Conservation (phyloP, 768 basidiomycete species). For the Lactifluus hygrophoroides region DNA sequence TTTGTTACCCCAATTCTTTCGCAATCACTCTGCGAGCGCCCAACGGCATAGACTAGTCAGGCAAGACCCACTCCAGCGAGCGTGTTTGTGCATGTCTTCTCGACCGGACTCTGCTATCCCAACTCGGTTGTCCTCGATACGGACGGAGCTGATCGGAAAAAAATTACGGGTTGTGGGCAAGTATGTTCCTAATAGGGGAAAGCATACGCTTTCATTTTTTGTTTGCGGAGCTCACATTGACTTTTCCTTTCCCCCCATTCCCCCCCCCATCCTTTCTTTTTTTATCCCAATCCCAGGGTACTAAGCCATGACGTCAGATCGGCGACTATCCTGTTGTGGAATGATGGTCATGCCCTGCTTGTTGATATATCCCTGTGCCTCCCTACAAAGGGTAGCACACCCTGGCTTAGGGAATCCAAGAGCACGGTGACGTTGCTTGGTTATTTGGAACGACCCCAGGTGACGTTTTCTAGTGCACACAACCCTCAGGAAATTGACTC, state of each 20-base stretch:
- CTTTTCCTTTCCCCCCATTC: neutral
- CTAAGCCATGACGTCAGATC: slow-evolving; percentile 16
- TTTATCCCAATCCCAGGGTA: slow-evolving; percentile 14
- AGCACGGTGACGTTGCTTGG: slow-evolving; percentile 18
- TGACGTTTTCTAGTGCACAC: neutral
- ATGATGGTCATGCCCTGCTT: slow-evolving; percentile 7
- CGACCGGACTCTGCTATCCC: slow-evolving; percentile 16
- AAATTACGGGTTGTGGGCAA: slow-evolving; percentile 20
- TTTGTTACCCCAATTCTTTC: neutral
- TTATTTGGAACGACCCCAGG: slow-evolving; percentile 15
- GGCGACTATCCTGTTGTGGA: slow-evolving; percentile 12
- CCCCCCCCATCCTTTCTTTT: neutral
- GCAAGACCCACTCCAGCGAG: neutral
- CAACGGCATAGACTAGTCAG: neutral
- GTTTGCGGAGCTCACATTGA: neutral
- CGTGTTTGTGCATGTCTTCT: slow-evolving; percentile 11
- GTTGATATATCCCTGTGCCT: slow-evolving; percentile 20
- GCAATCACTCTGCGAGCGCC: neutral
- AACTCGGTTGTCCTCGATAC: slow-evolving; percentile 14
- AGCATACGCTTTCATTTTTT: neutral
- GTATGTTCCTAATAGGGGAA: slow-evolving; percentile 8
- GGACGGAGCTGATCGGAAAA: slow-evolving; percentile 17
- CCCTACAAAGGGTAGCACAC: slow-evolving; percentile 1
- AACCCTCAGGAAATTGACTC: neutral
- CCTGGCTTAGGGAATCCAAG: slow-evolving; percentile 16